Percentiles rank a stretch among this genome's conserved stretches.
These are phyloP conservation scores for Avena eriantha DNA, from an alignment of 176 grass and related monocot species.

Conservation along the genomic window DNA sequence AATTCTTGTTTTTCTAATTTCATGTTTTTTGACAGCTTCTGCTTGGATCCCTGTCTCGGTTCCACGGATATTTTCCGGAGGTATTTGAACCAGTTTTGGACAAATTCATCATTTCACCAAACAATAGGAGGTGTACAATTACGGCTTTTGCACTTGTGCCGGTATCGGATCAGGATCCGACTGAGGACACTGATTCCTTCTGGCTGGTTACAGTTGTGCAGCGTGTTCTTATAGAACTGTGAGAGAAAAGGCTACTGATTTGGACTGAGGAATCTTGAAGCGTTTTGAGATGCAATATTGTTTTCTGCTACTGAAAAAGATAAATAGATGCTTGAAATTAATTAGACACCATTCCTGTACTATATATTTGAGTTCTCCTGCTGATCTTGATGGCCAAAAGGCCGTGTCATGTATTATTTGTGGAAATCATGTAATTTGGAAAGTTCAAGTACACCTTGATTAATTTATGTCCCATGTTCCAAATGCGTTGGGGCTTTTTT, in stretches of 20 bases:
- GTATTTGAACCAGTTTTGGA: not conserved
- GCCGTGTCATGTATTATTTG: slow-evolving; percentile 24
- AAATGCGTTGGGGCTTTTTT: no score
- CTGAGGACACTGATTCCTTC: not conserved
- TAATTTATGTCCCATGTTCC: no score
- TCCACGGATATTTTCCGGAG: not conserved
- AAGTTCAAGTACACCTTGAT: slow-evolving; percentile 10
- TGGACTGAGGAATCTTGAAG: not conserved
- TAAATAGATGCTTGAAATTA: slow-evolving; percentile 16
- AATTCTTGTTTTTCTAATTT: slow-evolving; percentile 1
- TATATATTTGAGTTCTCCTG: not conserved
- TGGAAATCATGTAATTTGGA: not conserved
- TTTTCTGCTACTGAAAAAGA: slow-evolving; percentile 20
- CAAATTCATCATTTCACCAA: slow-evolving; percentile 16
- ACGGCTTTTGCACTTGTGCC: not conserved
- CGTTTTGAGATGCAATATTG: slow-evolving; percentile 12
- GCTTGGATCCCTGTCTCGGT: slow-evolving; percentile 12
- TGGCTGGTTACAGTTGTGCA: not conserved
- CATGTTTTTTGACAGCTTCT: slow-evolving; percentile 40
- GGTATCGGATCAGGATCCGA: not conserved
- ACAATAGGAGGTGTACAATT: slow-evolving; percentile 16
- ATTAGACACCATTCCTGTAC: not conserved
- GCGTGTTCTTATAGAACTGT: not conserved
- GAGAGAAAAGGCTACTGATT: slow-evolving; percentile 26
- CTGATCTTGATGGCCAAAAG: not conserved